These are phyloP conservation scores for Debaryomyces subglobosus DNA, from an alignment of 1,139 yeast genomes.

Conservation along the genomic window DNA sequence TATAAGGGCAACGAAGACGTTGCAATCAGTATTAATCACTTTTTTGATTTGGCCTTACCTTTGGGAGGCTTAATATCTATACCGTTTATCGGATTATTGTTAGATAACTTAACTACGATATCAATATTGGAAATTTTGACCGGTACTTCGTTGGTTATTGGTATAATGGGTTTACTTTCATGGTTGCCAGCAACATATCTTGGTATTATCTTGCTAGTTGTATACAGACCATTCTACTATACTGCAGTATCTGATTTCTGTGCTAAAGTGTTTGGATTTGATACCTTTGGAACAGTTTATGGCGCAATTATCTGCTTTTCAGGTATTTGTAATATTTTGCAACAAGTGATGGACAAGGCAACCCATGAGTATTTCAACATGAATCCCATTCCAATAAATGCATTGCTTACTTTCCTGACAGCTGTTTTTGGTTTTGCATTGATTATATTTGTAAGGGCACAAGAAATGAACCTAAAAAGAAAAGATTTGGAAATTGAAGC, in stretches of 20 bases:
- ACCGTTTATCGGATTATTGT: conserved; percentile 81
- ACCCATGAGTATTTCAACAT: conserved; percentile 69
- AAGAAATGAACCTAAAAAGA: conserved; percentile 53
- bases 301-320: conserved; percentile 83
- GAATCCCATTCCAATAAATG: conserved; percentile 81
- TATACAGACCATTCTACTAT: conserved; percentile 88
- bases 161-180: conserved; percentile 65
- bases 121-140: conserved; percentile 58
- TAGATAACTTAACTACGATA: conserved; percentile 74
- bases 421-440: conserved; percentile 56
- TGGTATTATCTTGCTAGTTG: conserved; percentile 73
- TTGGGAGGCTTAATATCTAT: conserved; percentile 83
- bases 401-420: conserved; percentile 54
- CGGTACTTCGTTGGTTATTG: conserved; percentile 59
- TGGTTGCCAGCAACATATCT: conserved; percentile 54
- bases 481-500: conserved; percentile 65
- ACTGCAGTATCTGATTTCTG: conserved; percentile 90
- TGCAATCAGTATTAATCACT: conserved; percentile 66
- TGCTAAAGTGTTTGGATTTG: conserved; percentile 92
- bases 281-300: conserved; percentile 89
- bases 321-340: conserved; percentile 75
- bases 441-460: conserved; percentile 55
- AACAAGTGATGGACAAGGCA: conserved; percentile 64
- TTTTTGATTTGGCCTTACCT: conserved; percentile 85
- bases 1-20: conserved; percentile 50